phyloP scores from a whole-genome alignment of 2,329 filamentous ascomycete species.

The Fusarium concolor region DNA sequence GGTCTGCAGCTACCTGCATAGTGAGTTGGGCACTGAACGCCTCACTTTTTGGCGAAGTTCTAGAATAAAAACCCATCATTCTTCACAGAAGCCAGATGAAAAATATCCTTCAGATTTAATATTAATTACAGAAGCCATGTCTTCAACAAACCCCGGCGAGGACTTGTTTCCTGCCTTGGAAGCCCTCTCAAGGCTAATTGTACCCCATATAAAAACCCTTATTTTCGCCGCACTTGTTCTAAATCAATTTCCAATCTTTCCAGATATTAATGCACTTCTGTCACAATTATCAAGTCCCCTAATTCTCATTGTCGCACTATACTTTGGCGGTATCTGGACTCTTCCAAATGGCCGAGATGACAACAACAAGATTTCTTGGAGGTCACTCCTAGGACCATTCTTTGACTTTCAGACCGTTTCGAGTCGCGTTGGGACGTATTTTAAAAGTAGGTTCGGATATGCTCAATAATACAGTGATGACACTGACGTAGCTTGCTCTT shows the following conservation, averaged over 20 bases:
- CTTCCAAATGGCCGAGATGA: slow-evolving; percentile 1
- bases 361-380: neutral
- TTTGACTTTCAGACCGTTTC: slow-evolving; percentile 24
- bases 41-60: neutral
- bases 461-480: fast-evolving
- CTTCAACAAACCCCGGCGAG: slow-evolving; percentile 23
- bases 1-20: slow-evolving; percentile 12
- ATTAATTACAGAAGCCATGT: slow-evolving; percentile 12
- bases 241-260: slow-evolving; percentile 21
- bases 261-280: neutral
- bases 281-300: slow-evolving; percentile 20
- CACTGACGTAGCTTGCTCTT: neutral
- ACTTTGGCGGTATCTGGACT: slow-evolving; percentile 16
- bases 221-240: slow-evolving; percentile 21
- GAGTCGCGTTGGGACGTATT: slow-evolving; percentile 15
- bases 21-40: slow-evolving; percentile 4
- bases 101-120: neutral
- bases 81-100: fast-evolving
- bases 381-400: neutral
- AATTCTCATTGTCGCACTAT: slow-evolving; percentile 8
- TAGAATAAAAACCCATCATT: neutral
- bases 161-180: slow-evolving; percentile 32
- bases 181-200: slow-evolving; percentile 18
- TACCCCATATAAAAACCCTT: slow-evolving; percentile 25
- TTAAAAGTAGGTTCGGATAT: neutral